A percentile compares a stretch with the other conserved stretches of the same genome.
These are phyloP conservation scores for Taiozyma onychis DNA, from an alignment of 1,139 yeast species.

Conservation along the genomic window DNA sequence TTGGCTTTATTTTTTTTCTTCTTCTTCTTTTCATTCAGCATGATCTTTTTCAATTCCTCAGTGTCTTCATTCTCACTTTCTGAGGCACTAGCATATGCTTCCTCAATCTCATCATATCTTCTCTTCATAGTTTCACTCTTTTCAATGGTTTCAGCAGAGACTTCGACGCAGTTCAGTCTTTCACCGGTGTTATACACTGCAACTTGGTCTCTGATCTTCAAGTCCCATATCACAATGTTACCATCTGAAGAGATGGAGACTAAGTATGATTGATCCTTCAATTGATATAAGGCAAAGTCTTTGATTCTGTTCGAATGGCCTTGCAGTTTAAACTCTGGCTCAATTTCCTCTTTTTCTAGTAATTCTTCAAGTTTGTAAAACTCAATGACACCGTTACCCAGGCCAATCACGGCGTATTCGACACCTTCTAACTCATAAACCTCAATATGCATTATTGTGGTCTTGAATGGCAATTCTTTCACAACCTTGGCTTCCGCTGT, in stretches of 20 bases:
- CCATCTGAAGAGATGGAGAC: slow-evolving; percentile 92
- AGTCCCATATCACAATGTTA: slow-evolving; percentile 84
- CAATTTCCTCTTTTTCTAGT: slow-evolving; percentile 28
- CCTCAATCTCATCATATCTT: slow-evolving; percentile 41
- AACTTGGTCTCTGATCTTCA: slow-evolving; percentile 62
- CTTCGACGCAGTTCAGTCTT: slow-evolving; percentile 78
- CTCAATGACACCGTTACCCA: slow-evolving; percentile 65
- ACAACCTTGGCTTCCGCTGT: slow-evolving; percentile 58
- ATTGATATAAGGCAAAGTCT: slow-evolving; percentile 53
- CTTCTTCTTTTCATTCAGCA: slow-evolving; percentile 34
- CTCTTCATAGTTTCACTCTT: slow-evolving; percentile 67
- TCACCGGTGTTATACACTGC: slow-evolving; percentile 94
- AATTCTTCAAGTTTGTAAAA: slow-evolving; percentile 43
- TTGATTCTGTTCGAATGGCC: slow-evolving; percentile 89
- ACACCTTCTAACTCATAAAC: slow-evolving; percentile 37
- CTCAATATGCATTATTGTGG: slow-evolving; percentile 68
- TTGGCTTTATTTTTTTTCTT: slow-evolving; percentile 37
- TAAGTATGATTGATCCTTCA: slow-evolving; percentile 44
- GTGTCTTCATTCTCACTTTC: slow-evolving; percentile 50
- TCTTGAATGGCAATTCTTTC: slow-evolving; percentile 38
- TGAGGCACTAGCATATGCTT: slow-evolving; percentile 45
- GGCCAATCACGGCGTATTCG: slow-evolving; percentile 63
- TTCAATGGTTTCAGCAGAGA: slow-evolving; percentile 76
- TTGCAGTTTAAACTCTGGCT: slow-evolving; percentile 51
- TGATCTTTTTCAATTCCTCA: slow-evolving; percentile 34